Evolutionary conservation across 75 land plant species (phyloP).

Genomic region (Chamaecyparis obtusa): DNA sequence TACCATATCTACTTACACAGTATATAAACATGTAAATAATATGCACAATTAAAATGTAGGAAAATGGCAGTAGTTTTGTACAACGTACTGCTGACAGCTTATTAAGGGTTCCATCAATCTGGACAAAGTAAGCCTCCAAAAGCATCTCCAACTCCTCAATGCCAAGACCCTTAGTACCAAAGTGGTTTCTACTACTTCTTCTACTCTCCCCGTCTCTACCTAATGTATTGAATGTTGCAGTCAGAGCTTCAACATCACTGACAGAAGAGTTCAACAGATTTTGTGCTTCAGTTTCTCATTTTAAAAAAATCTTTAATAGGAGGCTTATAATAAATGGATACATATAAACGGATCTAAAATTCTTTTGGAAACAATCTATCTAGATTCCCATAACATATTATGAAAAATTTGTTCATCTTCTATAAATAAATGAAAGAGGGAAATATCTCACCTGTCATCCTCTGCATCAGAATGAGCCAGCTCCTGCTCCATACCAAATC

Average conservation of each 20-base stretch:
- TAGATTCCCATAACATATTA: neutral
- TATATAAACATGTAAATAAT: neutral
- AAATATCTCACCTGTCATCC: conserved; percentile 31
- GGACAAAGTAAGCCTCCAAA: conserved; percentile 88
- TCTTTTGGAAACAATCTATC: neutral
- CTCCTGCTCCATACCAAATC: conserved; percentile 33
- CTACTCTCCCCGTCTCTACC: conserved; percentile 38
- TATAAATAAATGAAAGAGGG: neutral
- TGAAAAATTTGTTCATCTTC: neutral
- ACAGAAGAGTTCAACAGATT: conserved; percentile 13
- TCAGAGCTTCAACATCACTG: conserved; percentile 15
- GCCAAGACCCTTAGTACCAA: conserved; percentile 52
- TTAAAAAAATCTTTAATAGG: conserved; percentile 22
- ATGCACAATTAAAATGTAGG: neutral
- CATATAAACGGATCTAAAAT: neutral
- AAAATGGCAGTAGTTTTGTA: neutral
- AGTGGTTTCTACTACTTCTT: conserved; percentile 41
- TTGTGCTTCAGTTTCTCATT: conserved; percentile 21
- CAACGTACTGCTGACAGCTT: conserved; percentile 60
- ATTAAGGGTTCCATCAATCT: conserved; percentile 82
- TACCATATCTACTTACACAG: neutral
- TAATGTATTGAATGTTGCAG: neutral
- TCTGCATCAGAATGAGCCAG: conserved; percentile 24
- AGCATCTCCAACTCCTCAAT: conserved; percentile 96
- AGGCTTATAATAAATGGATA: neutral